Evolutionary conservation across 2,329 filamentous ascomycete genomes (phyloP), one percentile per base, ranked within the genome.

Genomic region (Aspergillus ochraceus): DNA sequence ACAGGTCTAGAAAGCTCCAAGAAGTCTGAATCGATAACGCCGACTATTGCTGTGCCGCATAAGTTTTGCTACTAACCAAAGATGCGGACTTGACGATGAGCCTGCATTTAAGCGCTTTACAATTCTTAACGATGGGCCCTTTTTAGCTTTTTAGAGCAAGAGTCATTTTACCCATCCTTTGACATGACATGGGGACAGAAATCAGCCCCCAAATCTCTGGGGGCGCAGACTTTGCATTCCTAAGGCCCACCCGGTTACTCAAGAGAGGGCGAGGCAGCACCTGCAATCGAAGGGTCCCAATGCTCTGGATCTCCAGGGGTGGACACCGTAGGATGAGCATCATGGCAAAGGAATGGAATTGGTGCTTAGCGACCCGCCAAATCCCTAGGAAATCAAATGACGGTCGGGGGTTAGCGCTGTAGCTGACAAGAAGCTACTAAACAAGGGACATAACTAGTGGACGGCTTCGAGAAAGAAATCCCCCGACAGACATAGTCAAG

Each of bases 21-120:
- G 64, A 58, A 55, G 53, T 51, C 65, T 8, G 36, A 58, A 50
- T 64, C 59, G 63, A 64, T 71, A 67, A 66, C 72, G 72, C 71
- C 66, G 62, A 65, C 64, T 67, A 19, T 65, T 55, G 60, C 68
- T 67, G 68, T 71, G 67, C 69, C 68, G 71, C 72, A 71, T 59
- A 60, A 63, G 63, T 63, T 61, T 55, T 64, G 14, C 64, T 66
- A 61, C 52, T 60, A 67, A 63, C 62, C 36, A 65, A 61, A 69
- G 66, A 62, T 65, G 63, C 61, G 69, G 67, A 65, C 64, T 71
- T 64, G 64, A 73, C 62, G 67, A 71, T 66, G 65, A 66, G 59
- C 68, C 70, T 73, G 68, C 70, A 70, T 72, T 74, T 74, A 75
- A 76, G 73, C 73, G 73, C 73, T 69, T 68, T 63, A 57, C 59